A percentile compares a stretch with the other conserved stretches of the same genome.
phyloP scores from a whole-genome alignment of 1,139 yeast genomes.

The Geotrichum macrosporum region DNA sequence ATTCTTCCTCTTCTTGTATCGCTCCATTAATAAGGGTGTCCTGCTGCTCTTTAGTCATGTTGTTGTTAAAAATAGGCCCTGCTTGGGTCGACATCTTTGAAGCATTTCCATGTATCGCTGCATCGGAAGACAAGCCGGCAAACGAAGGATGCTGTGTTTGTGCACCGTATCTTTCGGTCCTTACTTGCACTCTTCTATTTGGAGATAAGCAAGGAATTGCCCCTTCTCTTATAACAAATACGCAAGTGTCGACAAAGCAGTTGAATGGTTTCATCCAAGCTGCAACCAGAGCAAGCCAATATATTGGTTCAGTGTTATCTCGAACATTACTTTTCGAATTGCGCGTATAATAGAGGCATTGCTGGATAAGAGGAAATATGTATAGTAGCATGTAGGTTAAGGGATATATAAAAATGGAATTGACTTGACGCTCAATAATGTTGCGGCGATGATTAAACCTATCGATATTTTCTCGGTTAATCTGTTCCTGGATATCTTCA shows the following conservation, averaged over 20 bases:
- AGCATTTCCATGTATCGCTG: neutral
- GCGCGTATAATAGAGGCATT: conserved; percentile 51
- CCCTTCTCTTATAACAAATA: conserved; percentile 65
- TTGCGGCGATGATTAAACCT: conserved; percentile 58
- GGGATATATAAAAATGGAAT: conserved; percentile 78
- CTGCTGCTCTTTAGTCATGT: neutral
- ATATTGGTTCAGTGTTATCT: conserved; percentile 37
- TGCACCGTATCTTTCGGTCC: neutral
- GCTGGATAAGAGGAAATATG: conserved; percentile 77
- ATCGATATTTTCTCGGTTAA: conserved; percentile 46
- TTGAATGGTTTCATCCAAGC: conserved; percentile 78
- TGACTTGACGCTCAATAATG: conserved; percentile 71
- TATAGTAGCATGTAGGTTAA: conserved; percentile 73
- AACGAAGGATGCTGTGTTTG: neutral
- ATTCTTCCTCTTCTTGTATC: neutral
- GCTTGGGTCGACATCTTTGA: neutral
- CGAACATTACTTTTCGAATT: conserved; percentile 29
- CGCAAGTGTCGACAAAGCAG: conserved; percentile 71
- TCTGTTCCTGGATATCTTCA: conserved; percentile 7
- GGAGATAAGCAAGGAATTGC: neutral
- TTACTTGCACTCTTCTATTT: neutral
- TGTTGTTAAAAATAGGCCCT: no score
- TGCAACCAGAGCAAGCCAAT: conserved; percentile 63
- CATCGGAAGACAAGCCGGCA: neutral
- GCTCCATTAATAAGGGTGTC: neutral